Base-by-base conservation (phyloP, 129 eudicot genomes). In the Lonicera japonica region DNA sequence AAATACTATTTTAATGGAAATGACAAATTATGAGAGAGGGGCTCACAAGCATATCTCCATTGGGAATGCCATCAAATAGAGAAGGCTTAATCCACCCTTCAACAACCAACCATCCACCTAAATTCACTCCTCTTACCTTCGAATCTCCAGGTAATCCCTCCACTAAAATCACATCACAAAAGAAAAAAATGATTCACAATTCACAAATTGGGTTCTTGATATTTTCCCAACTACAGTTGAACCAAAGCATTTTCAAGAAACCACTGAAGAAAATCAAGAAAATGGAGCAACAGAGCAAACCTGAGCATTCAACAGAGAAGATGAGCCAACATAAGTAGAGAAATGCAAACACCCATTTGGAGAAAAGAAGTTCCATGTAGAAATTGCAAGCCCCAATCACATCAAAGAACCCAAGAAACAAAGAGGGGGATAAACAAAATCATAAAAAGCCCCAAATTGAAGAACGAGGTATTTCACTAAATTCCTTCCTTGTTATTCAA, bases 71-170 rank as follows among this genome's bases (percentile, higher is more conserved):
- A 79, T 82, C 95, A 72, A 82, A 86, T 21, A 86, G 73, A 70
- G 89, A 79, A 61, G 95, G 95, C 60, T 82, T 82, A 46, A 86
- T 86, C 95, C 95, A 86, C 21, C 86, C 89, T 69, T 82, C 89
- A 12, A 82, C 69, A 25, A 82, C 95, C 67, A 86, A 79, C 95
- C 89, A 82, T 50, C 89, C 89, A 64, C 89, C 95, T 72, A 82
- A 79, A 54, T 86, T 86, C 68, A 86, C 95, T 64, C 79, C 95
- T 71, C 86, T 73, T 38, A 82, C 95, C 75, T 76, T 86, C 21
- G 85, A 56, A 79, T 79, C 61, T 48, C 87, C 85, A 51, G 16
- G 69, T 55, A 85, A 50, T 58, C 94, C 94, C 61, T 81, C 87
- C 75, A 78, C 94, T 85, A 64, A 41, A 67, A 59, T 54, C 45